Percentiles rank a stretch among this genome's conserved stretches.
These are phyloP conservation scores for Fraxinus baroniana DNA, from an alignment of 305 asterid species.

Conservation along the genomic window DNA sequence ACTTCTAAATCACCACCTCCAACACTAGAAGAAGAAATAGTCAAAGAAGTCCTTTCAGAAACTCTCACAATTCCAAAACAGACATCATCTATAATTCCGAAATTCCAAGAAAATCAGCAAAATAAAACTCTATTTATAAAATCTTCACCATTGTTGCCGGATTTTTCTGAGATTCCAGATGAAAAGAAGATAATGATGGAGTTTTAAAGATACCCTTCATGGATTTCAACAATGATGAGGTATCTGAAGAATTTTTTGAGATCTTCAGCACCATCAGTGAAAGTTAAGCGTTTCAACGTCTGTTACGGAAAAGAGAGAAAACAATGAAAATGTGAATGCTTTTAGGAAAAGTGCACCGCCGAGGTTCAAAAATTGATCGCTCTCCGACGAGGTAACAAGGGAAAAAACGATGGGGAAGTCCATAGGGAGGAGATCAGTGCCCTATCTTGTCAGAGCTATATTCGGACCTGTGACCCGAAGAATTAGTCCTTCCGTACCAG, in stretches of 20 bases:
- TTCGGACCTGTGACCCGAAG: conserved; percentile 14
- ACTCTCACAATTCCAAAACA: no score
- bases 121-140: no score
- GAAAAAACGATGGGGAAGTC: conserved; percentile 21
- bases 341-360: conserved; percentile 25
- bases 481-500: not conserved
- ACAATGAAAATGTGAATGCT: conserved; percentile 9
- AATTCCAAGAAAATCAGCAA: no score
- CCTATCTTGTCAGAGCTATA: conserved; percentile 34
- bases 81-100: no score
- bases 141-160: not conserved
- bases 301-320: not conserved
- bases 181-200: not conserved
- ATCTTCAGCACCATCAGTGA: conserved; percentile 16
- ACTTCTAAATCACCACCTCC: no score
- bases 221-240: not conserved
- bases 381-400: conserved; percentile 8
- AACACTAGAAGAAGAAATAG: no score
- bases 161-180: not conserved
- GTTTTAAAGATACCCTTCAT: not conserved
- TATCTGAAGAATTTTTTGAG: conserved; percentile 21
- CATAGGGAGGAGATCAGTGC: conserved; percentile 25
- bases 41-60: no score
- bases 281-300: not conserved
- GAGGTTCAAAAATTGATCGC: conserved; percentile 26